Conservation (phyloP, 495 filamentous ascomycete genomes). For the Hypoxylon fragiforme region DNA sequence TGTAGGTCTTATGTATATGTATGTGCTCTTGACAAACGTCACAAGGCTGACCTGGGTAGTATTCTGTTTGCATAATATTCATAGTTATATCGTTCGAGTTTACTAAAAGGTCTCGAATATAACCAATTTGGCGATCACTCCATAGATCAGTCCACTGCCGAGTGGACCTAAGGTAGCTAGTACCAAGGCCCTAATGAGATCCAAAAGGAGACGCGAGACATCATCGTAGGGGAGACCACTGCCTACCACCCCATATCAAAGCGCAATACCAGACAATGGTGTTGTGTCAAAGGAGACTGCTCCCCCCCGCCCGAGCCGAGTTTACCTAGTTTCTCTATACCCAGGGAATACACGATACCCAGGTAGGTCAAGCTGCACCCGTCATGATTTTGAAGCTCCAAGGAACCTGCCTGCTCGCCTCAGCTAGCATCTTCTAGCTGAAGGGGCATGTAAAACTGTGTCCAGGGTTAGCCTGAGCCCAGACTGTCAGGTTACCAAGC, state of each 20-base stretch:
- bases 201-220: not conserved
- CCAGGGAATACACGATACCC: not conserved
- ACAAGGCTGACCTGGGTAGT: no score
- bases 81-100: no score
- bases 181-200: not conserved
- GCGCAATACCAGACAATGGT: not conserved
- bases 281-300: not conserved
- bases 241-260: constrained; percentile 4
- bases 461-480: not conserved
- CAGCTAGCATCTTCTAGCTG: not conserved
- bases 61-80: no score
- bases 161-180: not conserved
- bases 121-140: not conserved
- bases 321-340: not conserved
- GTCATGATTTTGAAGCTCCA: not conserved
- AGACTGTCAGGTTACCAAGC: constrained; percentile 7
- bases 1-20: no score
- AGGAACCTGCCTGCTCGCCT: constrained; percentile 3
- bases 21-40: not conserved
- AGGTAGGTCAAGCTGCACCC: not conserved
- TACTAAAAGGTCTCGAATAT: constrained; percentile 7
- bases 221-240: not conserved
- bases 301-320: not conserved
- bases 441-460: not conserved
- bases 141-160: constrained; percentile 6